Percentiles rank a stretch among this genome's conserved stretches.
phyloP scores from a whole-genome alignment of 2,329 filamentous ascomycete genomes.

The Gliomastix tumulicola region DNA sequence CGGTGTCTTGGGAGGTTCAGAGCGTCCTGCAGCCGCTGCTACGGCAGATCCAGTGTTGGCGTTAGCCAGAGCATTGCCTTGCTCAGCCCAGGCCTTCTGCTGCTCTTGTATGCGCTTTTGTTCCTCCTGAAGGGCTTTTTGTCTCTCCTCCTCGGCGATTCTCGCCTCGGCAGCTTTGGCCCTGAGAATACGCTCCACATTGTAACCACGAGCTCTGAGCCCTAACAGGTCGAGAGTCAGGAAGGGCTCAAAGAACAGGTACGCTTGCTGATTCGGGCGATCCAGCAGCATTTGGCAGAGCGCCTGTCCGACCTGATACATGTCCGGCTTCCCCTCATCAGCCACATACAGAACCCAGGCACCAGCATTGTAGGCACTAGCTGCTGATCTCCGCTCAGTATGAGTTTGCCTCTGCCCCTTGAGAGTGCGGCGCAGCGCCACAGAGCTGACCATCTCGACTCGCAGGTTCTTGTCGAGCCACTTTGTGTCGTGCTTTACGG shows the following conservation, averaged over 20 bases:
- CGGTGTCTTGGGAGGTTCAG: constrained; percentile 30
- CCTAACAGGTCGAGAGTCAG: constrained; percentile 78
- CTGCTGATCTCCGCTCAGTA: constrained; percentile 69
- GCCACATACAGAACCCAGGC: constrained; percentile 71
- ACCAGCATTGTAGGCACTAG: constrained; percentile 44
- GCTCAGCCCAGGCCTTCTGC: constrained; percentile 34
- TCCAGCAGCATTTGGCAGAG: constrained; percentile 75
- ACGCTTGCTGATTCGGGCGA: constrained; percentile 80
- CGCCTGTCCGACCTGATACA: constrained; percentile 88
- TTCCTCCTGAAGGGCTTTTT: constrained; percentile 67
- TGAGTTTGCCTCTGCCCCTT: constrained; percentile 62
- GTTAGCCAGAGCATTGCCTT: constrained; percentile 3
- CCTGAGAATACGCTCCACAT: constrained; percentile 88
- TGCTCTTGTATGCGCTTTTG: constrained; percentile 56
- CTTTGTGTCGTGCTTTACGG: constrained; percentile 77
- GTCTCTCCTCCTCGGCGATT: constrained; percentile 76
- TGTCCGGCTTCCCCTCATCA: constrained; percentile 60
- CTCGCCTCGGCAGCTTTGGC: constrained; percentile 82
- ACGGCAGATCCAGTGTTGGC: constrained; percentile 24
- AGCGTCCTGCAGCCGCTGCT: constrained; percentile 21
- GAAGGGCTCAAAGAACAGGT: constrained; percentile 85
- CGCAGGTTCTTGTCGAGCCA: constrained; percentile 85
- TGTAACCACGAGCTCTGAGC: constrained; percentile 83
- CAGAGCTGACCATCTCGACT: constrained; percentile 70
- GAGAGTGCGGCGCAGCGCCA: constrained; percentile 72